Conservation (phyloP, 345 rosid species). For the Theobroma cacao region DNA sequence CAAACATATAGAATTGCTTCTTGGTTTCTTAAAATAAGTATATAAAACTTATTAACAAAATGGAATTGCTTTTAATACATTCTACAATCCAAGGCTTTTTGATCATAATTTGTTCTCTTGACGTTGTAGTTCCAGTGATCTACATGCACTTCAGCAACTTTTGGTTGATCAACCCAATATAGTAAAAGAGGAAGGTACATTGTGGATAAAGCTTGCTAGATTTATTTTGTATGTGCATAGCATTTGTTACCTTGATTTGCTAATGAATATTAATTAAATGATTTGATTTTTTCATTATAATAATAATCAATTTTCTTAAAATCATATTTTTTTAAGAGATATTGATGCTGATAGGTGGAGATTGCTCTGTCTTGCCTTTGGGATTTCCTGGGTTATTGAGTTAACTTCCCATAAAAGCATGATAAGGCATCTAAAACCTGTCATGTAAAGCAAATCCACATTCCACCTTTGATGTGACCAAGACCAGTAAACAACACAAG, state of each 20-base stretch:
- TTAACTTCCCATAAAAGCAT: background rate
- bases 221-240: background rate
- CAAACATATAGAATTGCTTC: background rate
- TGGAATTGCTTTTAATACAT: background rate
- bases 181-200: constrained; percentile 64
- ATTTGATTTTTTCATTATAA: background rate
- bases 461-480: background rate
- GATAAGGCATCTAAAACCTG: background rate
- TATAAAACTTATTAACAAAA: background rate
- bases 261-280: background rate
- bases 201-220: background rate
- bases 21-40: background rate
- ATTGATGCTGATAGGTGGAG: background rate
- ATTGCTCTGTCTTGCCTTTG: background rate
- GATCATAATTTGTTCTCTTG: background rate
- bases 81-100: background rate
- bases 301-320: background rate
- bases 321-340: background rate
- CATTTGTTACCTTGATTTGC: background rate
- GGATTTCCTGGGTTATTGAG: background rate
- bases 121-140: constrained; percentile 54
- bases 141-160: constrained; percentile 58
- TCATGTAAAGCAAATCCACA: background rate
- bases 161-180: constrained; percentile 85
- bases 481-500: background rate